Conservation (phyloP, 441 rosid genomes). For the Adansonia gregorii region DNA sequence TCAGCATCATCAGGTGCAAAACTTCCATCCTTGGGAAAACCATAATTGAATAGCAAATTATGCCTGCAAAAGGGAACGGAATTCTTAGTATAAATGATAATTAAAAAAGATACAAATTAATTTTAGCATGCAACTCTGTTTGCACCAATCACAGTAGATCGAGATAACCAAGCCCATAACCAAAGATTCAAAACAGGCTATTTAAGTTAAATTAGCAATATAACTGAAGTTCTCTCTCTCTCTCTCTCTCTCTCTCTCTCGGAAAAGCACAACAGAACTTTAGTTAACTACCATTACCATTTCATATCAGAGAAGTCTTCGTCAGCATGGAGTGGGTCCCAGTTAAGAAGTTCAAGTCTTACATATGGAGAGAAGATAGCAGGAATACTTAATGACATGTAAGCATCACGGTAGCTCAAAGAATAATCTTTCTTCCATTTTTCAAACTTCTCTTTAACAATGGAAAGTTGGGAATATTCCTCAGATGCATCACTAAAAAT, state of each 20-base stretch:
- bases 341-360: constrained; percentile 85
- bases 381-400: constrained; percentile 82
- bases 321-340: constrained; percentile 90
- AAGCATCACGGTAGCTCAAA: constrained; percentile 81
- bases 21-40: constrained; percentile 74
- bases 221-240: background rate
- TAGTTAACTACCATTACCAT: constrained; percentile 62
- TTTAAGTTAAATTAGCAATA: constrained; percentile 2
- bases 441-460: constrained; percentile 81
- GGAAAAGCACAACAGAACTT: background rate
- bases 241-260: background rate
- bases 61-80: constrained; percentile 60
- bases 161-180: background rate
- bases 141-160: constrained; percentile 2
- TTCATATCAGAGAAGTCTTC: constrained; percentile 79
- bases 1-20: constrained; percentile 68
- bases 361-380: constrained; percentile 92
- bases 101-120: background rate
- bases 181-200: constrained; percentile 6
- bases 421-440: constrained; percentile 83
- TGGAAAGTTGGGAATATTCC: constrained; percentile 83
- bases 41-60: constrained; percentile 75
- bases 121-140: background rate
- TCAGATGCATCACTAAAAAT: constrained; percentile 89
- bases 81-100: constrained; percentile 24